phyloP scores from a whole-genome alignment of 2,329 filamentous ascomycete species.

The Fusarium scirpi region DNA sequence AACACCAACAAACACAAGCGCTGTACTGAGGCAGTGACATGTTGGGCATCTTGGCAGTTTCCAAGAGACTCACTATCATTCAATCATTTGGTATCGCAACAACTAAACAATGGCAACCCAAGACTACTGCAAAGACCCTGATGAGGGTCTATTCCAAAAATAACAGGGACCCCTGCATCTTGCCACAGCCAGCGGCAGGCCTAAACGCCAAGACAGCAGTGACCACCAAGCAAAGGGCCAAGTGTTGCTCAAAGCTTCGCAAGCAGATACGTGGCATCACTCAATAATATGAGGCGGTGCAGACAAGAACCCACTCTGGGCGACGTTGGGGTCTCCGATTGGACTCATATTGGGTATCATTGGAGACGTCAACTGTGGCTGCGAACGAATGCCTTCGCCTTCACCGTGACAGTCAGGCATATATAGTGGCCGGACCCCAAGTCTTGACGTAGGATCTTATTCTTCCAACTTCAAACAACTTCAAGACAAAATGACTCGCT shows the following conservation, averaged over 20 bases:
- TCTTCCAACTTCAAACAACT: background rate
- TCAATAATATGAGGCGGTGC: conserved; percentile 24
- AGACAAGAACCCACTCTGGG: conserved; percentile 9
- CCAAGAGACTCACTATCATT: background rate
- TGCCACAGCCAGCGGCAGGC: conserved; percentile 9
- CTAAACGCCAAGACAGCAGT: conserved; percentile 21
- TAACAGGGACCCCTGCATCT: conserved; percentile 13
- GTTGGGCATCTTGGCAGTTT: background rate
- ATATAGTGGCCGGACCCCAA: conserved; percentile 14
- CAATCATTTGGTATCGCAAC: background rate
- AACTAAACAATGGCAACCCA: background rate
- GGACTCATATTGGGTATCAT: background rate
- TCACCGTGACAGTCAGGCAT: conserved; percentile 2
- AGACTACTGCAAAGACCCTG: background rate
- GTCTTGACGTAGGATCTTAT: background rate
- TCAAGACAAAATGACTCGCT: conserved; percentile 16
- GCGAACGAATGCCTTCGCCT: background rate
- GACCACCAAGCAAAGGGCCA: background rate
- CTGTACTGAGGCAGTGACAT: background rate
- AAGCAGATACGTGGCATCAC: conserved; percentile 32
- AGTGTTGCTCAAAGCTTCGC: conserved; percentile 14
- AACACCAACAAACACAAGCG: background rate
- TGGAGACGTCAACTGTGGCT: conserved; percentile 24
- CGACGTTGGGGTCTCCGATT: conserved; percentile 9
- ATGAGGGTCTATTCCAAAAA: conserved; percentile 20